Evolutionary conservation across 177 flowering plant species (phyloP).

Genomic region (Telopea speciosissima): DNA sequence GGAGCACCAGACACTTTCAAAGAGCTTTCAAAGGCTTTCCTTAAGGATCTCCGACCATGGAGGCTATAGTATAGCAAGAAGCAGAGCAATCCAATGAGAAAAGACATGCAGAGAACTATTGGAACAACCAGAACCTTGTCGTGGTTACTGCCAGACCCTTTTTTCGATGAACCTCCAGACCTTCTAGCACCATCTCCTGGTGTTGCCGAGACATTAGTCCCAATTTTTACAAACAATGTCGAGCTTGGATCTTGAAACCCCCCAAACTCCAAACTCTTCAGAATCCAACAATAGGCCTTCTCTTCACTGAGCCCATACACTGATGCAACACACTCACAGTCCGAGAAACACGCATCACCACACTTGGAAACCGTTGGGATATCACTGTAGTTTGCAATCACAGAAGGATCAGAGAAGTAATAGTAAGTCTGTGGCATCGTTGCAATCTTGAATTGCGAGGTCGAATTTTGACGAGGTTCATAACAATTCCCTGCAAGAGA

Average conservation of each 20-base stretch:
- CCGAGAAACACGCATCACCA: conserved; percentile 61
- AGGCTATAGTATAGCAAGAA: conserved; percentile 51
- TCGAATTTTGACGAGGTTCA: conserved; percentile 10
- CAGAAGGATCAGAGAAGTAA: conserved; percentile 55
- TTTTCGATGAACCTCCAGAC: conserved; percentile 17
- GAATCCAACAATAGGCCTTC: conserved; percentile 63
- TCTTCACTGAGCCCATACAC: conserved; percentile 27
- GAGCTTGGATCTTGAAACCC: conserved; percentile 74
- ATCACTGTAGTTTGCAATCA: conserved; percentile 71
- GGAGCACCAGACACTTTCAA: conserved; percentile 65
- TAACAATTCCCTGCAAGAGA: conserved; percentile 30
- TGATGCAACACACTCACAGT: conserved; percentile 67
- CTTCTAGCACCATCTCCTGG: conserved; percentile 5
- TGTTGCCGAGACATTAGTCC: conserved; percentile 30
- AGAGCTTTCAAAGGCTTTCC: conserved; percentile 37
- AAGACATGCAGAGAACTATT: conserved; percentile 48
- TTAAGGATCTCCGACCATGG: conserved; percentile 35
- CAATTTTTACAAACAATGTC: conserved; percentile 63
- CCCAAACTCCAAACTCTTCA: conserved; percentile 70
- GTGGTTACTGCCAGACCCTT: conserved; percentile 13
- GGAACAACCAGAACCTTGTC: conserved; percentile 60
- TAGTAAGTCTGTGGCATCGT: conserved; percentile 59
- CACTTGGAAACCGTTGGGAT: conserved; percentile 42
- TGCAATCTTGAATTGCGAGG: conserved; percentile 33
- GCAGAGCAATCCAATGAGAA: conserved; percentile 53